These are phyloP conservation scores for Xylaria multiplex DNA, from an alignment of 2,329 filamentous ascomycete genomes.

Conservation along the genomic window DNA sequence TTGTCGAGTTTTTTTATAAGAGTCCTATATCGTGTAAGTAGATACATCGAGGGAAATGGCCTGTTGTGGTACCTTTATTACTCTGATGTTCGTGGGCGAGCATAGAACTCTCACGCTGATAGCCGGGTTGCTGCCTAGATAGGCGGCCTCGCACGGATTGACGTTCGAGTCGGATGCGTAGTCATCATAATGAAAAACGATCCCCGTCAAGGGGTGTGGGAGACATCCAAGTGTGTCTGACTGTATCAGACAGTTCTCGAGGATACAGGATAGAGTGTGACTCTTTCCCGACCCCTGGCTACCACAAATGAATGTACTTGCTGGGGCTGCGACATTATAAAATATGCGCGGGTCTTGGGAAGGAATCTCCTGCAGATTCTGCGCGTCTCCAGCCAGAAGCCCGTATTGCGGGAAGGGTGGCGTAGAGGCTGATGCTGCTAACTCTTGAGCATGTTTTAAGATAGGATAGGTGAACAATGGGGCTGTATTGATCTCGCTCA, in stretches of 20 bases:
- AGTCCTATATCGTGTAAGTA: constrained; percentile 44
- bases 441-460: constrained; percentile 19
- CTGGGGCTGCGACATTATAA: constrained; percentile 61
- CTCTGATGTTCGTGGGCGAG: constrained; percentile 61
- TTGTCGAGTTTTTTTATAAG: constrained; percentile 56
- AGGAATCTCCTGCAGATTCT: neutral
- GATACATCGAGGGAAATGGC: neutral
- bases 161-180: constrained; percentile 60
- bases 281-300: constrained; percentile 73
- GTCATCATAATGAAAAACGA: constrained; percentile 73
- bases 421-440: constrained; percentile 1
- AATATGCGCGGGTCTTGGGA: constrained; percentile 51
- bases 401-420: constrained; percentile 39
- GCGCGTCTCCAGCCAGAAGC: constrained; percentile 37
- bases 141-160: constrained; percentile 69
- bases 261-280: constrained; percentile 65
- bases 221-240: constrained; percentile 51
- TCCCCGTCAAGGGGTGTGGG: constrained; percentile 63
- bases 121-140: constrained; percentile 56
- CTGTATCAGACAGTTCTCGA: constrained; percentile 66
- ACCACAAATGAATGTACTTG: constrained; percentile 71
- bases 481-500: constrained; percentile 37
- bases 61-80: constrained; percentile 49
- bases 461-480: constrained; percentile 39
- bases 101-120: constrained; percentile 65